Base-by-base conservation (phyloP, 2,329 filamentous ascomycete species). In the Epichloe brachyelytri region DNA sequence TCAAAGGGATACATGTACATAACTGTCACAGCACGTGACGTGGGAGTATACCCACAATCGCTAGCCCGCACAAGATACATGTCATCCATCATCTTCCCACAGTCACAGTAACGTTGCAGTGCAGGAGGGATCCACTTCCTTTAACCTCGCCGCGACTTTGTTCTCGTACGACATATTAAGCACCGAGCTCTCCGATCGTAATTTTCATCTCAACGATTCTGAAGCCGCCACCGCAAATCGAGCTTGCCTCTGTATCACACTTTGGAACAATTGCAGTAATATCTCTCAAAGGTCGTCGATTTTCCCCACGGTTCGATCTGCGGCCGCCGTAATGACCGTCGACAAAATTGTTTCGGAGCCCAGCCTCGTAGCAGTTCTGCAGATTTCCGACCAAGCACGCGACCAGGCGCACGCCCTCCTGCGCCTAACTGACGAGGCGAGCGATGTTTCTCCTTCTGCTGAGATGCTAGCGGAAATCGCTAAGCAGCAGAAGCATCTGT, bases 401-500 rank as follows among this genome's bases (percentile, higher is more conserved):
- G 71, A 81, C 47, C 85, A 90, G 67, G 86, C 85, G 51, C 74
- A 85, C 56, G 71, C 72, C 26, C 75, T 89, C 51, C 73, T 88
- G 54, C 74, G 76, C 56, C 68, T 76, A 50, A 66, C 77, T 53
- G 65, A 72, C 43, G 71, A 74, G 43, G 67, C 73, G 37, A 60
- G 70, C 46, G 66, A 73, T 44, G 62, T 65, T 46, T 65, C 72
- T 37, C 61, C 70, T 20, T 67, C 72, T 7, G 64, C 71, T 20
- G 71, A 77, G 36, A 71, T 72, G 41, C 75, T 78, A 57, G 68
- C 78, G 30, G 77, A 80, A 52, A 74, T 87, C 33, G 83, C 83
- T 7, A 85, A 82, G 62, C 81, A 87, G 62, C 88, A 94, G 65
- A 94, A 93, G 63, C 73, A 82, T 1, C 78, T 97, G 3, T 80